Base-by-base conservation (phyloP, 164 flowering plant genomes). In the Macadamia tetraphylla region DNA sequence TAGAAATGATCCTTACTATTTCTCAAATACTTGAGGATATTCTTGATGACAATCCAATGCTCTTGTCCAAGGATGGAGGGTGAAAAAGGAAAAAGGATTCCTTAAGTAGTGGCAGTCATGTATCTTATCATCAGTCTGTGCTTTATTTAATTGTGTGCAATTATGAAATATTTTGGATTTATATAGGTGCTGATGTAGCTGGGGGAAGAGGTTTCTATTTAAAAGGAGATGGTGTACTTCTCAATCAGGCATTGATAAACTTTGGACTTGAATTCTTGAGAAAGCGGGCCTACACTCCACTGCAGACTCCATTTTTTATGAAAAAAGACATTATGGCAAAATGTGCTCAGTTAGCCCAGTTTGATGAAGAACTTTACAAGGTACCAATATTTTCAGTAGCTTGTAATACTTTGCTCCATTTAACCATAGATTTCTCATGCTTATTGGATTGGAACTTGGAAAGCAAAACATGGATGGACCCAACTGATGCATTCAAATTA, bases 321-420 rank as follows among this genome's bases (percentile, higher is more conserved):
- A 84, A 90, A 73, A 88, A 90, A 74, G 99, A 92, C 62, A 79
- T 89, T 58, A 92, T 92, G 99, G 96, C 89, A 56, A 92, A 83
- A 76, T 94, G 99, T 82, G 99, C 98, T 65, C 99, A 94, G 70
- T 76, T 92, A 62, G 96, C 99, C 14, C 99, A 94, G 67, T 94
- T 94, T 73, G 99, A 94, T 76, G 99, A 94, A 77, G 98, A 94
- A 74, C 95, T 94, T 65, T 92, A 94, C 87, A 94, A 92, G 95
- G 99, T 93, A 78, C 67, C 11, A 46, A 46, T 23, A 43, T 43
- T 43, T 43, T 43, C 9, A 43, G 9, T 43, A 9, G 9, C 9
- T 43, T 6, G 6, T 9, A 43, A 5, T 46, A 46, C 13, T 46
- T 8, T 46, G 9, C 3, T 46, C 40, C 40, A 35, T 35, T 35